Conservation (phyloP, 2,329 filamentous ascomycete species). For the Pyricularia sp. region DNA sequence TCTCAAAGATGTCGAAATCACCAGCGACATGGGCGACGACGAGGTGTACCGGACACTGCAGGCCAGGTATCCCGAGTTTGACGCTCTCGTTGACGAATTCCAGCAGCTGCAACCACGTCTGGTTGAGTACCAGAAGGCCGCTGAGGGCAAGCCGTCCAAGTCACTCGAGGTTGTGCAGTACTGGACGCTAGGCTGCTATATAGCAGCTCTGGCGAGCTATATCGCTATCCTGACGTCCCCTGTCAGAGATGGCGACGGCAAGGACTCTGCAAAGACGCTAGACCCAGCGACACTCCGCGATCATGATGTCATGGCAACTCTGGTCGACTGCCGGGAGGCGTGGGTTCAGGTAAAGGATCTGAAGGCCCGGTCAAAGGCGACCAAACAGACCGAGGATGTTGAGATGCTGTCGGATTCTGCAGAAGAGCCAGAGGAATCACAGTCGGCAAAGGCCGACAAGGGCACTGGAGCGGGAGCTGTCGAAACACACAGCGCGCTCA, state of each 20-base stretch:
- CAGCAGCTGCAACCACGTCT: constrained; percentile 60
- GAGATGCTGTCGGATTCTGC: background rate
- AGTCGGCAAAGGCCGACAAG: constrained; percentile 15
- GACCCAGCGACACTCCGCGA: constrained; percentile 74
- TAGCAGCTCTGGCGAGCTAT: constrained; percentile 84
- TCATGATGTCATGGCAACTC: constrained; percentile 80
- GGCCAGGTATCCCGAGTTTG: constrained; percentile 84
- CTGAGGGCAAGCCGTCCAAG: constrained; percentile 38
- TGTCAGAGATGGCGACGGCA: constrained; percentile 43
- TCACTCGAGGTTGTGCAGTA: constrained; percentile 62
- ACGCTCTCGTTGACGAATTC: constrained; percentile 75
- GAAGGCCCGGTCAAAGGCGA: constrained; percentile 22
- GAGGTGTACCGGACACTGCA: constrained; percentile 70
- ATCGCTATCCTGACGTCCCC: constrained; percentile 88
- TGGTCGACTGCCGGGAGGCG: constrained; percentile 69
- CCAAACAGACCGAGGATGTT: constrained; percentile 12
- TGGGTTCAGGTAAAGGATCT: constrained; percentile 70
- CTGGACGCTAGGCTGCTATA: constrained; percentile 74
- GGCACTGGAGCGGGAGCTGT: background rate
- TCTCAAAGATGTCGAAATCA: constrained; percentile 74
- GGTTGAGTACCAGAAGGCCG: constrained; percentile 45
- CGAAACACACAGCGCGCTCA: background rate
- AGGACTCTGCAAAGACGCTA: constrained; percentile 45
- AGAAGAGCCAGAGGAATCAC: background rate
- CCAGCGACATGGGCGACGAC: constrained; percentile 65